These are phyloP conservation scores for Boletus rufocinnamomeus DNA, from an alignment of 768 basidiomycete species.

Conservation along the genomic window DNA sequence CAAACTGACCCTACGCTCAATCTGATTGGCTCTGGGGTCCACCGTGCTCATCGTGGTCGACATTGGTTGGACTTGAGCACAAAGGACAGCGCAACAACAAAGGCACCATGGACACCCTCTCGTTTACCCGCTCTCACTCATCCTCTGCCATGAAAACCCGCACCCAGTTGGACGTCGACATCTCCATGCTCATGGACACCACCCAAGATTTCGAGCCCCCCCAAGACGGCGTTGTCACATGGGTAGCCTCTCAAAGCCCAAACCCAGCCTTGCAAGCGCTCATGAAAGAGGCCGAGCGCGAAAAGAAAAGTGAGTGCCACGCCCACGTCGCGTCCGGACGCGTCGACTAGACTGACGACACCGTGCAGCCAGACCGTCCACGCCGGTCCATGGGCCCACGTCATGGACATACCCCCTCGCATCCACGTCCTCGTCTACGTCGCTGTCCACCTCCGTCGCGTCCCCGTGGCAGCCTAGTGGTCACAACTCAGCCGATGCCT, in stretches of 20 bases:
- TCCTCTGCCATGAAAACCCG: background rate
- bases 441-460: conserved; percentile 2
- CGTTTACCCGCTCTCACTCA: background rate
- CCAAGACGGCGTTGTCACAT: conserved; percentile 20
- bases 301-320: conserved; percentile 24
- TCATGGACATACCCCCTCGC: conserved; percentile 21
- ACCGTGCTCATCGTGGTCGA: background rate
- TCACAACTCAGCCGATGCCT: conserved; percentile 4
- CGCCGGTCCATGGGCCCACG: conserved; percentile 10
- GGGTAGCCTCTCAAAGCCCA: conserved; percentile 30
- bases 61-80: background rate
- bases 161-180: background rate
- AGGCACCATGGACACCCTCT: background rate
- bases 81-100: background rate
- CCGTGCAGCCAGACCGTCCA: conserved; percentile 20
- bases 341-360: conserved; percentile 2
- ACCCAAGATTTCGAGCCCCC: conserved; percentile 9
- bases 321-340: background rate
- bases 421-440: conserved; percentile 8
- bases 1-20: background rate
- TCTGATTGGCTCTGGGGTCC: background rate
- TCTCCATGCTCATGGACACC: conserved; percentile 19
- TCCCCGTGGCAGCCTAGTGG: conserved; percentile 14
- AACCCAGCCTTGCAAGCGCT: conserved; percentile 27
- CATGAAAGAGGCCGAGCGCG: conserved; percentile 31